Evolutionary conservation across 139 green algal genomes (phyloP), one percentile per base, ranked within the genome.

Genomic region (Chlorella sp.): DNA sequence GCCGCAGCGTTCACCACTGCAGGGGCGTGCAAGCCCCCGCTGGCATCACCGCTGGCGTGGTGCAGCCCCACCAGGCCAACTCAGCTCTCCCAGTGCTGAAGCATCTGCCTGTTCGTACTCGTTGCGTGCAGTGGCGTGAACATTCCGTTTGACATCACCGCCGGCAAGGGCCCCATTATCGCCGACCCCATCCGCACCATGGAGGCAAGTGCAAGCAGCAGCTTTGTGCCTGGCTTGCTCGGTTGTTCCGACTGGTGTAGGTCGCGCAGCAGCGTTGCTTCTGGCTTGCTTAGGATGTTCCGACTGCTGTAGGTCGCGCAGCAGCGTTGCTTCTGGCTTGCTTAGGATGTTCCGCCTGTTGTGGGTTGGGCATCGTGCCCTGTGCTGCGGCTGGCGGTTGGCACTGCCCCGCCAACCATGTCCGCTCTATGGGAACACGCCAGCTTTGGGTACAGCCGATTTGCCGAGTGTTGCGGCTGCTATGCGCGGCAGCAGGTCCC

Each of bases 21-120:
- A 60, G 51, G 11, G 95, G 95, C 86, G 98, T 99, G 96, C 96
- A 97, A 92, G 98, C 98, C 85, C 91, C 92, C 79, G 98, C 98
- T 89, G 96, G 98, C 92, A 97, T 99, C 85, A 80, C 88, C 58
- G 73, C 81, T 24, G 94, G 93, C 80, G n/a, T n/a, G n/a, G n/a
- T n/a, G n/a, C n/a, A n/a, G n/a, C n/a, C n/a, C n/a, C n/a, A n/a
- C n/a, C n/a, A n/a, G n/a, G n/a, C n/a, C n/a, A n/a, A n/a, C n/a
- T n/a, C n/a, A n/a, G n/a, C n/a, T n/a, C n/a, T n/a, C n/a, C n/a
- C n/a, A n/a, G n/a, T n/a, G n/a, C n/a, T n/a, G n/a, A n/a, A n/a
- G n/a, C n/a, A n/a, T n/a, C n/a, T n/a, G n/a, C n/a, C n/a, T n/a
- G n/a, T n/a, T n/a, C n/a, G n/a, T n/a, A n/a, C n/a, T n/a, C n/a